These are phyloP conservation scores for Glebionis coronaria DNA, from an alignment of 129 eudicot genomes.

Conservation along the genomic window DNA sequence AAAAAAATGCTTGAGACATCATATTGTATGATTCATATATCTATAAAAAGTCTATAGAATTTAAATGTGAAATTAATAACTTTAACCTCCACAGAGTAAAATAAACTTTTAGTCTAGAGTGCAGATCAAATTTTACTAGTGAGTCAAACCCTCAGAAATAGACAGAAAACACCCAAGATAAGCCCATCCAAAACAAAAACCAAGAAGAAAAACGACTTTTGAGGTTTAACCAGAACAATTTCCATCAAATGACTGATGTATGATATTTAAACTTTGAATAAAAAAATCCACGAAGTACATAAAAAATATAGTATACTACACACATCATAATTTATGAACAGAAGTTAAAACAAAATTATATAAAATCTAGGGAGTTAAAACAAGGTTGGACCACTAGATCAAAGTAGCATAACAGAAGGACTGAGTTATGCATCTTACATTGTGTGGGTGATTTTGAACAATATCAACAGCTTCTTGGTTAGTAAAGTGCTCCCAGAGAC, in stretches of 20 bases:
- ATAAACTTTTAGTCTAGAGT: too few species aligned
- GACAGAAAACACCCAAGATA: background rate
- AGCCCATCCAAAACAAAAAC: slow-evolving; percentile 16
- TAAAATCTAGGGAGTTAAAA: too few species aligned
- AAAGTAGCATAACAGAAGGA: slow-evolving; percentile 1
- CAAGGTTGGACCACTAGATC: slow-evolving; percentile 13
- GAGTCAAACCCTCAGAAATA: too few species aligned
- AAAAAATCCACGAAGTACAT: background rate
- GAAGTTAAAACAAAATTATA: too few species aligned
- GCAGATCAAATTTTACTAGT: too few species aligned
- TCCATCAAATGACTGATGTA: background rate
- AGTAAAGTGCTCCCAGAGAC: slow-evolving; percentile 94
- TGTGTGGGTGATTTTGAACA: slow-evolving; percentile 70
- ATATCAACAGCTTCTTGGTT: slow-evolving; percentile 96
- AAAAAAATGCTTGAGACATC: too few species aligned
- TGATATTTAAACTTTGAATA: background rate
- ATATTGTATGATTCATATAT: too few species aligned
- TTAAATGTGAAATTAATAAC: background rate
- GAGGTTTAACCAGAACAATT: slow-evolving; percentile 5
- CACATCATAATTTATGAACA: too few species aligned
- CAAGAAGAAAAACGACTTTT: background rate
- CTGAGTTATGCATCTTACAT: slow-evolving; percentile 43
- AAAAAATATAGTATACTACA: too few species aligned
- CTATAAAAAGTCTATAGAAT: background rate
- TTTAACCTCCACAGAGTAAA: background rate